A percentile compares a stretch with the other conserved stretches of the same genome.
These are phyloP conservation scores for Suillus subaureus DNA, from an alignment of 768 basidiomycete species.

Conservation along the genomic window DNA sequence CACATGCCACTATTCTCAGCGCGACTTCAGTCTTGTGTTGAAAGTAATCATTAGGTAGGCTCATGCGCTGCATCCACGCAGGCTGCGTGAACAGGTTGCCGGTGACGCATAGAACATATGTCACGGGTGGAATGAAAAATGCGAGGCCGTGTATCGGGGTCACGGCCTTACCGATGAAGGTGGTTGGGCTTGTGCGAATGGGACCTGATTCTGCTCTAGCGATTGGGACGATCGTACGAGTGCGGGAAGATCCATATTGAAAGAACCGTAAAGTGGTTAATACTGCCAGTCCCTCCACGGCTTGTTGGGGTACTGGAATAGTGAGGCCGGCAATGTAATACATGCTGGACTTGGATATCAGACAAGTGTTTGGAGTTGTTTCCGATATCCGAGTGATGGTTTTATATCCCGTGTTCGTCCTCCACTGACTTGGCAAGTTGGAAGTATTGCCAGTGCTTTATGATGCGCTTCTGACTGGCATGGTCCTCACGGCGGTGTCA, in stretches of 20 bases:
- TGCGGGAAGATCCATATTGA: conserved; percentile 19
- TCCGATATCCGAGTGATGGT: too few species aligned
- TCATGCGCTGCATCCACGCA: conserved; percentile 33
- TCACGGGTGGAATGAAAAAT: conserved; percentile 26
- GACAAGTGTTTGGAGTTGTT: too few species aligned
- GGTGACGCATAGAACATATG: conserved; percentile 29
- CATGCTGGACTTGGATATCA: too few species aligned
- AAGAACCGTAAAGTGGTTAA: conserved; percentile 29
- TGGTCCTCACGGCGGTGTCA: too few species aligned
- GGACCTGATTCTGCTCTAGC: conserved; percentile 20
- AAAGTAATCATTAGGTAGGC: conserved; percentile 28
- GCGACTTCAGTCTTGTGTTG: conserved; percentile 23
- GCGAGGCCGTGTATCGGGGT: conserved; percentile 31
- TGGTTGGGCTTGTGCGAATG: conserved; percentile 16
- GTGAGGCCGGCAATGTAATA: too few species aligned
- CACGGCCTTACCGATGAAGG: conserved; percentile 27
- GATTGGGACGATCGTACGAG: conserved; percentile 4
- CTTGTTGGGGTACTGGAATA: neutral
- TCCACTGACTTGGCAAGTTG: too few species aligned
- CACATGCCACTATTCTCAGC: conserved; percentile 30
- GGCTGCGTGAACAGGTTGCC: conserved; percentile 37
- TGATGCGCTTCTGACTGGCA: too few species aligned
- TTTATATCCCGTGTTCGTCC: too few species aligned
- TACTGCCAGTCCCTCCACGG: conserved; percentile 25
- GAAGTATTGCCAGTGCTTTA: too few species aligned